Percentiles rank a stretch among this genome's conserved stretches.
Evolutionary conservation across 257 asterid species (phyloP).

Genomic region (Echites panduratus): DNA sequence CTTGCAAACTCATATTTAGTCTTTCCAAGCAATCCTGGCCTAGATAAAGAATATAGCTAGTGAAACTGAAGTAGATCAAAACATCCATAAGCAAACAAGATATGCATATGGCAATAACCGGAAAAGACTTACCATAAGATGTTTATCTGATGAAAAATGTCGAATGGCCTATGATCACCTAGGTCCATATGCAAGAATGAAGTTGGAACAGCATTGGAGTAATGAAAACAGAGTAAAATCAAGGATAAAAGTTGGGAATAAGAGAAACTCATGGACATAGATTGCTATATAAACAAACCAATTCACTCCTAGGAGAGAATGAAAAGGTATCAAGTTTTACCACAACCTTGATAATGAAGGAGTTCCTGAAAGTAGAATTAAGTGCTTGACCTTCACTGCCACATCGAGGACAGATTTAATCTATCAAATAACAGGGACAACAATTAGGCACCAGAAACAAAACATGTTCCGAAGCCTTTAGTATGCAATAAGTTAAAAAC

Average conservation of each 20-base stretch:
- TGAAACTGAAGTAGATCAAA: not conserved
- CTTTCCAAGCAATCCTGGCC: constrained; percentile 96
- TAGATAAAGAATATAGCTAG: constrained; percentile 30
- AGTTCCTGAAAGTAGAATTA: constrained; percentile 90
- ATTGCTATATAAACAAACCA: constrained; percentile 1
- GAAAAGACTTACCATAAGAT: constrained; percentile 71
- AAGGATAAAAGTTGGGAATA: not conserved
- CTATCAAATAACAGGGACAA: constrained; percentile 37
- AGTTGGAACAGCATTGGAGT: constrained; percentile 16
- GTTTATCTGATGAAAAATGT: constrained; percentile 95
- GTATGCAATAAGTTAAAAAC: not conserved
- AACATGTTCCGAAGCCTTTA: not conserved
- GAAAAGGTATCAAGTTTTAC: not conserved
- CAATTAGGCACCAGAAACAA: constrained; percentile 3
- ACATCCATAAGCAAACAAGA: constrained; percentile 6
- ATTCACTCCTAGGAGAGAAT: not conserved
- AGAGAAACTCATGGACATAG: not conserved
- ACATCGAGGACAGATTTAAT: constrained; percentile 60
- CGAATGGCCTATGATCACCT: constrained; percentile 92
- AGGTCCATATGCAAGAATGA: constrained; percentile 47
- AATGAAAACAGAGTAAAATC: constrained; percentile 9
- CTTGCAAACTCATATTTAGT: constrained; percentile 83
- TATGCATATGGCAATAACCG: constrained; percentile 5
- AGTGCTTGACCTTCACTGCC: constrained; percentile 71
- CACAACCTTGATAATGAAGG: constrained; percentile 96